phyloP scores from a whole-genome alignment of 2,329 filamentous ascomycete genomes.

The Alternaria hordeiaustralica region DNA sequence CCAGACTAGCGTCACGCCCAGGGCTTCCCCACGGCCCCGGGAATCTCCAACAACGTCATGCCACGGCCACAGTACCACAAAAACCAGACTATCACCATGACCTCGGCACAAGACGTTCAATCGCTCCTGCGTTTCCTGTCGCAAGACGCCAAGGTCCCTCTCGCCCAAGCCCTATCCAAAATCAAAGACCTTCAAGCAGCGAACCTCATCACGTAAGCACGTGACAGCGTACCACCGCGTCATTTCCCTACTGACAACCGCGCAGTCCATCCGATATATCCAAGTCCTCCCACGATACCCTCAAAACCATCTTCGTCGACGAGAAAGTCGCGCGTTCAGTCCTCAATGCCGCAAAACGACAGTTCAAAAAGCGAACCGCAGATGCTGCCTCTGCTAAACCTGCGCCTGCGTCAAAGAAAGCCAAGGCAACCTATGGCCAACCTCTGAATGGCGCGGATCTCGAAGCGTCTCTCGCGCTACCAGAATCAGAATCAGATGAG shows the following conservation, averaged over 20 bases:
- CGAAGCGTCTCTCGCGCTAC: constrained; percentile 68
- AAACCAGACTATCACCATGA: constrained; percentile 25
- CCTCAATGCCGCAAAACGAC: constrained; percentile 62
- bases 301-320: constrained; percentile 57
- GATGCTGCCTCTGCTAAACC: constrained; percentile 31
- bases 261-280: constrained; percentile 56
- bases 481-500: constrained; percentile 62
- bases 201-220: constrained; percentile 59
- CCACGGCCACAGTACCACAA: background rate
- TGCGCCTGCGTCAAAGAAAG: constrained; percentile 42
- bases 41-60: constrained; percentile 6
- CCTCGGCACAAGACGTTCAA: constrained; percentile 51
- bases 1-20: constrained; percentile 18
- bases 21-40: background rate
- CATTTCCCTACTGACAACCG: constrained; percentile 11
- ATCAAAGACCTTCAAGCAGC: constrained; percentile 61
- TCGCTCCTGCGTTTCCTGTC: constrained; percentile 63
- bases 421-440: constrained; percentile 38
- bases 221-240: constrained; percentile 30
- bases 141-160: constrained; percentile 63
- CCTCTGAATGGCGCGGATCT: constrained; percentile 60
- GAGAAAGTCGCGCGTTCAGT: constrained; percentile 64
- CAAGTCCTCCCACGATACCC: constrained; percentile 53
- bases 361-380: constrained; percentile 61
- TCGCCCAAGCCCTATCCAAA: constrained; percentile 62